Conservation (phyloP, 2,329 filamentous ascomycete genomes). For the Penicillium sp. region DNA sequence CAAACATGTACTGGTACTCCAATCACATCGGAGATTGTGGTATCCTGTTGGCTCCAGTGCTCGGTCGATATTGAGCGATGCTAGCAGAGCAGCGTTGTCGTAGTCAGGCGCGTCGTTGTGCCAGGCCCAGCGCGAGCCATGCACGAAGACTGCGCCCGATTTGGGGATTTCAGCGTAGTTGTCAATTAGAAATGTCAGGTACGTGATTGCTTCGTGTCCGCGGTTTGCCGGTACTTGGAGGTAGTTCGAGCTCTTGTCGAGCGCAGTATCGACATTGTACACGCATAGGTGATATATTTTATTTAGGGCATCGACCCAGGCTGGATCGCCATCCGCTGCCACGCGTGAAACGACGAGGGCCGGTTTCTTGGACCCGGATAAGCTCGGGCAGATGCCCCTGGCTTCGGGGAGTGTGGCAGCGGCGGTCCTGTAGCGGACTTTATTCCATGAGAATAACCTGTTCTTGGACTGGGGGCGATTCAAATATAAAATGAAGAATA, state of each 20-base stretch:
- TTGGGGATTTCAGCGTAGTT: slow-evolving; percentile 44
- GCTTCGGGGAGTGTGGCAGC: slow-evolving; percentile 34
- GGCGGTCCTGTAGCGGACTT: slow-evolving; percentile 43
- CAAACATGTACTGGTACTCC: slow-evolving; percentile 47
- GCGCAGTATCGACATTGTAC: slow-evolving; percentile 42
- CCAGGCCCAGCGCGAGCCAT: slow-evolving; percentile 46
- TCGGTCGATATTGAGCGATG: slow-evolving; percentile 36
- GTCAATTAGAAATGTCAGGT: slow-evolving; percentile 49
- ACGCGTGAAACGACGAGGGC: slow-evolving; percentile 47
- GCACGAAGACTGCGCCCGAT: slow-evolving; percentile 44
- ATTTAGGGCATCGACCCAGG: slow-evolving; percentile 43
- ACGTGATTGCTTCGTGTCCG: slow-evolving; percentile 50
- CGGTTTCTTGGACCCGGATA: slow-evolving; percentile 41
- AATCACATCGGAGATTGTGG: slow-evolving; percentile 52
- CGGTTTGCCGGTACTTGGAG: slow-evolving; percentile 49
- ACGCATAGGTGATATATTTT: slow-evolving; percentile 47
- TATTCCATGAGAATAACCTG: slow-evolving; percentile 45
- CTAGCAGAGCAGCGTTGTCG: slow-evolving; percentile 45
- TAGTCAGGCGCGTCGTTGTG: slow-evolving; percentile 47
- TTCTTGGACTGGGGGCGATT: slow-evolving; percentile 32
- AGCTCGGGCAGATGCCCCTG: slow-evolving; percentile 45
- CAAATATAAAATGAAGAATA: slow-evolving; percentile 40
- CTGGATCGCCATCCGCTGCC: slow-evolving; percentile 40
- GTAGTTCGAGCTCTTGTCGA: slow-evolving; percentile 23
- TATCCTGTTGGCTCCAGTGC: slow-evolving; percentile 45